Base-by-base conservation (phyloP, 352 stramenopile genomes). In the Pythium insidiosum region DNA sequence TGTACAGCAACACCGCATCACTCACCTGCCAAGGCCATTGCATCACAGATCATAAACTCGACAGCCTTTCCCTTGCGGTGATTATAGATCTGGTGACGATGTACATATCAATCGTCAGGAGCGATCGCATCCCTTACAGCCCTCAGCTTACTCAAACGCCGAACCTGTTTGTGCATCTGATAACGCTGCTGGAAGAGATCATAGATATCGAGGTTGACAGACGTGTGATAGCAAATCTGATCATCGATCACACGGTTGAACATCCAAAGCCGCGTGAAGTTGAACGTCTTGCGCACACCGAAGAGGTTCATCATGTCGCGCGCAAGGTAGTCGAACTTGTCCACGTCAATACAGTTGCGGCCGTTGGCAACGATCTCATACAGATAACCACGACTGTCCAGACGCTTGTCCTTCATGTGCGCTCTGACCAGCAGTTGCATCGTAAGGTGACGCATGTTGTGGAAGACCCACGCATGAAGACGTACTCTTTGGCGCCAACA, bases 351-450 rank as follows among this genome's bases (percentile, higher is more conserved):
- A 56, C 81, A 85, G 64, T 93, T 96, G 50, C 81, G 73, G 21
- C 78, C 83, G 47, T 96, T 96, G 1, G 79, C 81, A 30, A 96
- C 83, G 42, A 96, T 95, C 53, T 95, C 82, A 61, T 95, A 96
- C 24, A 96, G 40, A 33, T 83, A 95, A 7, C 69, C 78, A 15
- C 73, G 64, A n/a, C 54, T 39, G 36, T 84, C 72, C 47, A 83
- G 30, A 11, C 74, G 70, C 30, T 36, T 37, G 22, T 38, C 63
- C 23, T 61, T 61, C 46, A 53, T 63, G 51, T 85, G 73, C 6
- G 56, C 68, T 19, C 75, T 84, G 47, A 28, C 26, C 5, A 28
- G 28, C 34, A 21, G n/a, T 3, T 15, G 3, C 20, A 50, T 24
- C 31, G 28, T n/a, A n/a, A n/a, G n/a, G n/a, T n/a, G n/a, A n/a